Base-by-base conservation (phyloP, 441 rosid genomes). In the Corymbia calophylla region DNA sequence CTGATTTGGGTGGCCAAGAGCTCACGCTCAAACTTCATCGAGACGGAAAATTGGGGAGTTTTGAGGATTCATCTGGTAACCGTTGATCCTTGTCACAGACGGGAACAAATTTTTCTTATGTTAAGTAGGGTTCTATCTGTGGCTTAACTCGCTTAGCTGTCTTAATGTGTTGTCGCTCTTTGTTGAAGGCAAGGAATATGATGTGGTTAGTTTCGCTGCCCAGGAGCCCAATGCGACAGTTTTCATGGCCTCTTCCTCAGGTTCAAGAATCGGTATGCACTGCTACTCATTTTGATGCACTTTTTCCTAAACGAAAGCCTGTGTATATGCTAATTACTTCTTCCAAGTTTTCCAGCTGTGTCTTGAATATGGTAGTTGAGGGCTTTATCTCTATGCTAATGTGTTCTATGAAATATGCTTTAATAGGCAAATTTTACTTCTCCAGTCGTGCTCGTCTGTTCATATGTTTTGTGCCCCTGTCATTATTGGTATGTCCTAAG, bases 51-150 rank as follows among this genome's bases (percentile, higher is more conserved):
- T 91, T 94, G 88, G 97, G 96, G 89, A 91, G 91, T 88, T 93
- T 95, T 53, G 93, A 93, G 91, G 98, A 93, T 92, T 92, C 95
- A 51, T 88, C 93, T 56, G 99, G 99, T 97, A 89, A 35, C 84
- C 21, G 25, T 81, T n/a, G 32, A 53, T 44, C 84, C 35, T 35
- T 14, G 9, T 27, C 66, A 29, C 6, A n/a, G 88, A 47, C 60
- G 25, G 25, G 53, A 88, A 16, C 31, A 31, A 25, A 9, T 15
- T 29, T n/a, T 66, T 58, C 56, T 82, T 68, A 25, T 31, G 81
- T 8, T 89, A 27, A 31, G 9, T 80, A 8, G 35, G 66, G 56
- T 53, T 64, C 35, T 64, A 29, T 58, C n/a, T 27, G n/a, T 32
- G 47, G 87, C 19, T 64, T 5, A 39, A 9, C 53, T 32, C 53